Conservation (phyloP, 257 asterid species). For the Solanum dulcamara region DNA sequence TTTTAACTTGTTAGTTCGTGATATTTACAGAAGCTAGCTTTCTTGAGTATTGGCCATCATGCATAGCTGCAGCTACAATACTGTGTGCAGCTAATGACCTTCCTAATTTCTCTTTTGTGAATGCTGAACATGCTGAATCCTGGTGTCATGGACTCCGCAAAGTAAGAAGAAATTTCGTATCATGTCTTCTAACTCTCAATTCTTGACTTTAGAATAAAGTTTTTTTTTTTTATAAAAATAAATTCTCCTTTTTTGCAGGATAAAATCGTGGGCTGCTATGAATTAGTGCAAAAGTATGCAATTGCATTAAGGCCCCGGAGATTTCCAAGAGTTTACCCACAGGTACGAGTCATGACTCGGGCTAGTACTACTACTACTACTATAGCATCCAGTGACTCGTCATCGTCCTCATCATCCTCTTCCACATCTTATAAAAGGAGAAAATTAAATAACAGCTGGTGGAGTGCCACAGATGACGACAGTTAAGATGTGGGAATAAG, state of each 20-base stretch:
- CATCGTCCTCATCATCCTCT: slow-evolving; percentile 34
- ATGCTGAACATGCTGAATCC: slow-evolving; percentile 70
- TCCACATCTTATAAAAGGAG: slow-evolving; percentile 58
- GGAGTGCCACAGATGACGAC: slow-evolving; percentile 41
- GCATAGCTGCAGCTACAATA: slow-evolving; percentile 78
- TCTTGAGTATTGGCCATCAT: slow-evolving; percentile 76
- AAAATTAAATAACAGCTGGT: slow-evolving; percentile 39
- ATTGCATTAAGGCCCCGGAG: slow-evolving; percentile 23
- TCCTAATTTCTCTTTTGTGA: slow-evolving; percentile 57
- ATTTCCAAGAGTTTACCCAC: slow-evolving; percentile 64
- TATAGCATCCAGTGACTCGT: slow-evolving; percentile 26
- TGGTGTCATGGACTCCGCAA: slow-evolving; percentile 82
- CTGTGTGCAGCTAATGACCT: slow-evolving; percentile 72
- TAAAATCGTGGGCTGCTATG: slow-evolving; percentile 44
- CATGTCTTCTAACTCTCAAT: not conserved
- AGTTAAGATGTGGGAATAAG: slow-evolving; percentile 12
- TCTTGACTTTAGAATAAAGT: not conserved
- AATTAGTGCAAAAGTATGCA: slow-evolving; percentile 21
- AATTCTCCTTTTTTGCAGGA: slow-evolving; percentile 38
- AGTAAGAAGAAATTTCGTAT: slow-evolving; percentile 26
- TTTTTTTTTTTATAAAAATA: accelerated
- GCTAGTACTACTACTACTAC: slow-evolving; percentile 14
- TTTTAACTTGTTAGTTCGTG: not conserved
- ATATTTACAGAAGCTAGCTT: slow-evolving; percentile 46
- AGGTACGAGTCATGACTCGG: slow-evolving; percentile 71